phyloP scores from a whole-genome alignment of 2,329 filamentous ascomycete genomes.

The Pseudogymnoascus sp. region DNA sequence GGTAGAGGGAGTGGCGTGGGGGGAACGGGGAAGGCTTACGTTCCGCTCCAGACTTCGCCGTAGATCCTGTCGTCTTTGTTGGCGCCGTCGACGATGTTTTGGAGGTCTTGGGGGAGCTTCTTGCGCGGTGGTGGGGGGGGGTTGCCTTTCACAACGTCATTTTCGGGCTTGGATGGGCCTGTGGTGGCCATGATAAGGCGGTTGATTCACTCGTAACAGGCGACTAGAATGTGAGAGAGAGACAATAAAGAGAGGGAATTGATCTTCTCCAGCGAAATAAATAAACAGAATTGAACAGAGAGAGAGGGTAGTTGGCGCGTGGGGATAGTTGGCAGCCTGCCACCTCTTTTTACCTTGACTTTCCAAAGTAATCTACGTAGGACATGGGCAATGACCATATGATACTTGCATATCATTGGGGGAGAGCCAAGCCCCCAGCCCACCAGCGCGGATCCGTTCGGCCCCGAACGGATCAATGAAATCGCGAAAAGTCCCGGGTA shows the following conservation, averaged over 20 bases:
- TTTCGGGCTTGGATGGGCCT: constrained; percentile 28
- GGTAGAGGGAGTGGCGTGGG: constrained; percentile 5
- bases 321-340: neutral
- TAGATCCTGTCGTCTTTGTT: constrained; percentile 65
- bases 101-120: constrained; percentile 47
- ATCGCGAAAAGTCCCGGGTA: constrained; percentile 8
- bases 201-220: neutral
- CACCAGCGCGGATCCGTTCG: neutral
- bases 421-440: neutral
- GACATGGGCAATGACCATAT: neutral
- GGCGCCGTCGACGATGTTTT: constrained; percentile 49
- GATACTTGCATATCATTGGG: neutral
- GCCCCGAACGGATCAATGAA: neutral
- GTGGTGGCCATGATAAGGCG: constrained; percentile 1
- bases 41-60: constrained; percentile 69
- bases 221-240: neutral
- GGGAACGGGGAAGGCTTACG: constrained; percentile 45
- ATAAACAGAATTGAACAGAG: neutral
- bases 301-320: neutral
- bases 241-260: neutral
- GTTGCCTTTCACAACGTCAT: constrained; percentile 18
- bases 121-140: constrained; percentile 35
- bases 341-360: neutral
- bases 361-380: neutral
- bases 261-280: neutral